Conservation (phyloP, 768 basidiomycete species). For the Amanita thiersii region DNA sequence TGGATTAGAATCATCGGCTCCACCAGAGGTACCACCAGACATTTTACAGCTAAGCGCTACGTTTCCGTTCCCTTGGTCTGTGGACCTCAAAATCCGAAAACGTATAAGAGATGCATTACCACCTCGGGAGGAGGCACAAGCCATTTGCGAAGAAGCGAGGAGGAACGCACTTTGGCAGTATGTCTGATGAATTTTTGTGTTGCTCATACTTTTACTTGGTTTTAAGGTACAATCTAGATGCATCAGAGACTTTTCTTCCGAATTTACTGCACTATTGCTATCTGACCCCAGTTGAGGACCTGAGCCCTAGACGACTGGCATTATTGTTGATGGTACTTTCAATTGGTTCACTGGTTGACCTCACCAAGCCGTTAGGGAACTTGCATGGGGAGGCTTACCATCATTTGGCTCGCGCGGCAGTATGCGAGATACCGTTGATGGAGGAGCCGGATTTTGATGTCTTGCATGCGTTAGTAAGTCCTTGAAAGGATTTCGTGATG, state of each 20-base stretch:
- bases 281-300: slow-evolving; percentile 45
- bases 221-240: slow-evolving; percentile 56
- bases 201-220: slow-evolving; percentile 8
- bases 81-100: slow-evolving; percentile 54
- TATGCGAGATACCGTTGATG: slow-evolving; percentile 69
- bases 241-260: slow-evolving; percentile 62
- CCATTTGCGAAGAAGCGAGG: slow-evolving; percentile 55
- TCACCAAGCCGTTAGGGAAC: slow-evolving; percentile 46
- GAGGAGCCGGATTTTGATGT: slow-evolving; percentile 70
- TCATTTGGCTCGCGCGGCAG: slow-evolving; percentile 56
- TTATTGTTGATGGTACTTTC: slow-evolving; percentile 67
- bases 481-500: not conserved
- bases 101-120: slow-evolving; percentile 60
- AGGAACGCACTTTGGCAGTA: slow-evolving; percentile 70
- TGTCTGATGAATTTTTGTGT: slow-evolving; percentile 20
- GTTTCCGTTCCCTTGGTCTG: slow-evolving; percentile 64
- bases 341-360: slow-evolving; percentile 63
- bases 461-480: slow-evolving; percentile 52
- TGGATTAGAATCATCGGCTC: slow-evolving; percentile 15
- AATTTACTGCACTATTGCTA: slow-evolving; percentile 66
- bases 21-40: slow-evolving; percentile 35
- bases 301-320: slow-evolving; percentile 60
- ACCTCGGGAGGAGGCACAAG: slow-evolving; percentile 45
- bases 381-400: slow-evolving; percentile 58
- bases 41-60: slow-evolving; percentile 54